Evolutionary conservation across 768 basidiomycete genomes (phyloP).

Genomic region (Thelephora aurantiotincta): DNA sequence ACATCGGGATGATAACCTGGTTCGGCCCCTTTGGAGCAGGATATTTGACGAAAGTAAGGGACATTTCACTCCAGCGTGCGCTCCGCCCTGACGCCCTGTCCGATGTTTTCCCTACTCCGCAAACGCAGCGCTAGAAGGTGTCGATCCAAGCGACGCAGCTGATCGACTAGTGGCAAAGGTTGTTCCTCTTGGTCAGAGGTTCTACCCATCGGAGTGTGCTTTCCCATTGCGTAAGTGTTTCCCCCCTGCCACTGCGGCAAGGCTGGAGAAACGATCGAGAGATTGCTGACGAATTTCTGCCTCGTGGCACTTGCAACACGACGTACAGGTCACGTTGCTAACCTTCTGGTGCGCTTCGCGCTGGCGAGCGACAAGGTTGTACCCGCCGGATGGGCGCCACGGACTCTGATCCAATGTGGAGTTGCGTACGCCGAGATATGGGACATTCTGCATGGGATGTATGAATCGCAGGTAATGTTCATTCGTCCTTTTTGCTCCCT

Average conservation of each 20-base stretch:
- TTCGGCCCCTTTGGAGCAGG: conserved; percentile 78
- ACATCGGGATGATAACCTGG: conserved; percentile 72
- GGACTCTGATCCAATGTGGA: conserved; percentile 66
- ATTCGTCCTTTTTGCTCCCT: too few relatives aligned
- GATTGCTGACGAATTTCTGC: background rate
- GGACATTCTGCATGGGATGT: conserved; percentile 71
- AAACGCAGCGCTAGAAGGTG: conserved; percentile 35
- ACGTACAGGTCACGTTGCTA: conserved; percentile 54
- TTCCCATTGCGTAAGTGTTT: conserved; percentile 60
- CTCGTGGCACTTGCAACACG: background rate
- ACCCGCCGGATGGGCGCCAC: conserved; percentile 71
- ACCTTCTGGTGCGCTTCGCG: conserved; percentile 62
- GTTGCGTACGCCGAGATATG: conserved; percentile 75
- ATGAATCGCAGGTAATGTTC: conserved; percentile 50
- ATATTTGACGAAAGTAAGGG: conserved; percentile 67
- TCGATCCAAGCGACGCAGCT: conserved; percentile 38
- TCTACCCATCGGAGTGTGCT: conserved; percentile 83
- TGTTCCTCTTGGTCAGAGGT: conserved; percentile 65
- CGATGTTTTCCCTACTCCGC: background rate
- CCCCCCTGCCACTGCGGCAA: background rate
- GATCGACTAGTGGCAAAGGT: conserved; percentile 53
- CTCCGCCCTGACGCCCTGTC: conserved; percentile 1
- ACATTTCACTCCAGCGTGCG: background rate
- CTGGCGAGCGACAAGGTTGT: conserved; percentile 43
- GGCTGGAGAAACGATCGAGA: background rate